Base-by-base conservation (phyloP, 1,139 yeast species). In the Zygosaccharomyces sapae region DNA sequence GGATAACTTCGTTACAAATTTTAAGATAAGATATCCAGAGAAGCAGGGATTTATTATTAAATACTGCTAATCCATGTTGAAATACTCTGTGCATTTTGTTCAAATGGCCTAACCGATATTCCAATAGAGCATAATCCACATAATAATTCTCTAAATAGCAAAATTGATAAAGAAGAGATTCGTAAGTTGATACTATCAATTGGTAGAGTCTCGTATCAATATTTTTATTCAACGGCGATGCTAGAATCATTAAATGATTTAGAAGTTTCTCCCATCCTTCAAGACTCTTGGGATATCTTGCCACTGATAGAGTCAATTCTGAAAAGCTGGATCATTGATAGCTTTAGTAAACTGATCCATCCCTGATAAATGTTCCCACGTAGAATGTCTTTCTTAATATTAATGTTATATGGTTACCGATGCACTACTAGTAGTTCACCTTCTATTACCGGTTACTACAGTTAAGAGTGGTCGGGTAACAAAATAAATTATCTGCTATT, bases 61-160 rank as follows among this genome's bases (percentile, higher is more conserved):
- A 57, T 9, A 45, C 38, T 16, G 65, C 62, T 25, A 89, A 70
- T 0, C 83, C 87, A 4, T 72, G 63, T 44, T 74, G 67, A 61
- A 77, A 92, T 0, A 86, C 72, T 1, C 53, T 58, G 38, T 68
- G 72, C 2, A 87, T 78, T 2, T 65, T 60, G 0, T 70, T 71
- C 0, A 81, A 72, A 52, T 76, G 66, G 0, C 88, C 87, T 29
- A 86, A 63, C 42, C 73, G 72, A 60, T 79, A 84, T 63, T 82
- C 87, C 67, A 79, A 70, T 20, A 74, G 69, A 0, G 96, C 95
- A 62, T 76, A 86, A 53, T 80, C 77, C 38, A 83, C 73, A 92
- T 97, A 87, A 63, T 86, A 87, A 41, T 86, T 87, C 58, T 82
- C 86, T 33, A 84, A 66, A 31, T 75, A 69, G 0, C 97, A 97